phyloP scores from a whole-genome alignment of 768 basidiomycete genomes.

The Favolaschia claudopus region DNA sequence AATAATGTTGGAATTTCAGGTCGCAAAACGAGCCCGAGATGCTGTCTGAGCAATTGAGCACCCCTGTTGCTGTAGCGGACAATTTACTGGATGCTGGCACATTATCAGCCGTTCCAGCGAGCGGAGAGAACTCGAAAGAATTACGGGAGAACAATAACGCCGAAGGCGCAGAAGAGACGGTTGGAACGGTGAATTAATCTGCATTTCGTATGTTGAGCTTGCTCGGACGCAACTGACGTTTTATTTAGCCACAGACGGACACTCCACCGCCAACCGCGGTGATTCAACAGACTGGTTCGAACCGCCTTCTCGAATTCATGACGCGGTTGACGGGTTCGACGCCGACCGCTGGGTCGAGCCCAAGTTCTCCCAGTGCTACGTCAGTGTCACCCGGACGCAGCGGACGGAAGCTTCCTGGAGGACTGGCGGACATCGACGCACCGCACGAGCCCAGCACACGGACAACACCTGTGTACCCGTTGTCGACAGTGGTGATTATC shows the following conservation, averaged over 20 bases:
- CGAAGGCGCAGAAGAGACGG: conserved; percentile 23
- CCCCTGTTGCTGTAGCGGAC: conserved; percentile 67
- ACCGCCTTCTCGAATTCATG: conserved; percentile 66
- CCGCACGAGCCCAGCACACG: conserved; percentile 25
- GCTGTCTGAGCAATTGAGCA: conserved; percentile 66
- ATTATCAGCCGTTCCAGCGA: conserved; percentile 6
- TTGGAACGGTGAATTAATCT: conserved; percentile 32
- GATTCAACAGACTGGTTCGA: conserved; percentile 12
- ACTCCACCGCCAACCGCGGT: conserved; percentile 7
- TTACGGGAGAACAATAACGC: conserved; percentile 26
- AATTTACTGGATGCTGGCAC: conserved; percentile 54
- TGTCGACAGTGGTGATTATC: conserved; percentile 73
- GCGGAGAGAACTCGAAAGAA: conserved; percentile 31
- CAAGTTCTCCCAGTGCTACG: conserved; percentile 22
- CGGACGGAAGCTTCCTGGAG: conserved; percentile 50
- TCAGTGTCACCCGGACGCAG: conserved; percentile 26
- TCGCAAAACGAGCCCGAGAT: conserved; percentile 62
- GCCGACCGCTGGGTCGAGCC: conserved; percentile 30
- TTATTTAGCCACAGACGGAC: conserved; percentile 34
- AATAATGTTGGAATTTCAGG: conserved; percentile 40
- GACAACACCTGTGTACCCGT: conserved; percentile 42
- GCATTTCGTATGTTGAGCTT: not conserved
- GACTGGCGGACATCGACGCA: conserved; percentile 39
- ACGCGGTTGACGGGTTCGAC: conserved; percentile 53
- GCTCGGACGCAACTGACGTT: conserved; percentile 28